Conservation (phyloP, 371 early-diverging fungal genomes). For the Actinomortierella wolfii region DNA sequence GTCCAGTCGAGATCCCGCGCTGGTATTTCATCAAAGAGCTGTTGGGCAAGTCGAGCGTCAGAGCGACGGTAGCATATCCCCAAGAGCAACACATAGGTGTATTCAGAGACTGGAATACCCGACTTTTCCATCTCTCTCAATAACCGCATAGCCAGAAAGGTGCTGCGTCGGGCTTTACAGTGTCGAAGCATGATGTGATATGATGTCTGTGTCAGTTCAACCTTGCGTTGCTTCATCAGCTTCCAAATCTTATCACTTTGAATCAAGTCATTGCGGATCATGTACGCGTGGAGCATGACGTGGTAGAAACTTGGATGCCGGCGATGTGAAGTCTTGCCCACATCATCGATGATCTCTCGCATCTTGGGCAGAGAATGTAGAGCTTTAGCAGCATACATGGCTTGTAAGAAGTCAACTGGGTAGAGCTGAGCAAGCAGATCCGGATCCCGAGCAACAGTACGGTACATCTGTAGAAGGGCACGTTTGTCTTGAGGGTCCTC, state of each 20-base stretch:
- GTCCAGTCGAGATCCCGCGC: constrained; percentile 11
- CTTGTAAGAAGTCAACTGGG: constrained; percentile 31
- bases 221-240: constrained; percentile 7
- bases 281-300: constrained; percentile 22
- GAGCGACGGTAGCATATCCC: constrained; percentile 15
- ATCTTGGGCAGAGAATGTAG: constrained; percentile 22
- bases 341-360: constrained; percentile 26
- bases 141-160: constrained; percentile 6
- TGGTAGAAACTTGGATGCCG: constrained; percentile 19
- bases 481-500: constrained; percentile 15
- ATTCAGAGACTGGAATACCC: constrained; percentile 11
- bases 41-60: constrained; percentile 10
- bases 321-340: constrained; percentile 4
- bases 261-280: constrained; percentile 28
- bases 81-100: constrained; percentile 30
- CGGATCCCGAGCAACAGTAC: constrained; percentile 26
- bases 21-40: constrained; percentile 43
- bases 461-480: constrained; percentile 13
- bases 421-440: constrained; percentile 18
- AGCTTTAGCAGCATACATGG: constrained; percentile 18
- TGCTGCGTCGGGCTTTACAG: constrained; percentile 16
- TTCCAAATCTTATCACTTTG: constrained; percentile 11
- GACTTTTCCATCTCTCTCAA: constrained; percentile 21
- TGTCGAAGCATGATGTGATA: constrained; percentile 30
- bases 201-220: constrained; percentile 12